Evolutionary conservation across 208 protist genomes (phyloP), one percentile per base, ranked within the genome.

Genomic region (Acanthamoeba royreba): DNA sequence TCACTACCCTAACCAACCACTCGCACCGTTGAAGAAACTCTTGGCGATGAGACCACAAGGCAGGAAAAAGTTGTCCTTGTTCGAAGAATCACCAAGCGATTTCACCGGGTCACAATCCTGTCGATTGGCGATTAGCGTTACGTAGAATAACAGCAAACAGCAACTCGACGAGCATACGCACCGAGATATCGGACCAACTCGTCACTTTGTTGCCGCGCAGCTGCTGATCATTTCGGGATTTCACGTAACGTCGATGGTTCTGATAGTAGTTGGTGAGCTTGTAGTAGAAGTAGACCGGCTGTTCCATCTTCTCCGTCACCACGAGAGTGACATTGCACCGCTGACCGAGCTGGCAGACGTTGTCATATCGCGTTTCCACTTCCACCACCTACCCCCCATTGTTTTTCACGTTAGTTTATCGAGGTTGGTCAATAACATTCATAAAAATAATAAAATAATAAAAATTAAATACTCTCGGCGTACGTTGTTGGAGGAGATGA

Each of bases 201-300:
- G 19, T 94, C 7, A 95, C 93, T 4, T 33, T 47, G 40, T 89
- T n/a, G 86, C 96, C 95, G 40, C 74, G 49, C 4, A 98, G 92
- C 93, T 97, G 96, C 28, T 58, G 35, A 40, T 97, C 94, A 55
- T 96, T 95, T 74, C 96, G 94, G 31, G 96, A 97, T 63, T 96
- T 96, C 52, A 97, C 96, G 96, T 99, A 99, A 31, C 98, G 95
- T 15, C 99, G 96, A 94, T 99, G 99, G 95, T 99, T 99, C 95
- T 99, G 99, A 96, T 99, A 99, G 94, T 99, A 99, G 69, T 99
- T 99, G 2, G 98, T 98, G 7, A 99, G 96, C 40, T 98, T 97
- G 95, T 99, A 99, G 96, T 99, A 99, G 47, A 99, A 88, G 94
- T 99, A 99, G 28, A 99, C 96, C 9, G 99, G 98, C 25, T 97